Conservation (phyloP, 2,329 filamentous ascomycete genomes). For the Ophiostoma novo-ulmi region DNA sequence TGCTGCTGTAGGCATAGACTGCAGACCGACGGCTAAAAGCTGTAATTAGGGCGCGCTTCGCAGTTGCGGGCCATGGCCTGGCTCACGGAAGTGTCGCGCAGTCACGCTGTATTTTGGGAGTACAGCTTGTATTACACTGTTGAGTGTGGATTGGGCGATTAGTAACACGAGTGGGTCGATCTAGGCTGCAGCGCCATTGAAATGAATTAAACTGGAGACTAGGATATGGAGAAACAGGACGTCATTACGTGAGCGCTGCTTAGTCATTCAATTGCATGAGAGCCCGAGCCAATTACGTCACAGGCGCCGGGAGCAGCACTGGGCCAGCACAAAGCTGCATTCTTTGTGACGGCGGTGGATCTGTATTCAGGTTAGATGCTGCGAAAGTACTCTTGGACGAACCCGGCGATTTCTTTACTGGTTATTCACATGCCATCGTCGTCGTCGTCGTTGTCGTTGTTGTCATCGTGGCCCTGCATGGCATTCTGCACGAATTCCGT, state of each 20-base stretch:
- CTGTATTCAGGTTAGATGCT: no score
- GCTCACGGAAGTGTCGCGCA: constrained; percentile 25
- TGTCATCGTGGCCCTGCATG: neutral
- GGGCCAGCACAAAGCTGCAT: constrained; percentile 1
- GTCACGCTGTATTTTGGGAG: constrained; percentile 20
- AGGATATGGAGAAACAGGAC: neutral
- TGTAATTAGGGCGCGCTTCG: neutral
- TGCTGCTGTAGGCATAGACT: neutral
- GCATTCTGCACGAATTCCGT: neutral
- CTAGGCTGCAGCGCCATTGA: constrained; percentile 2
- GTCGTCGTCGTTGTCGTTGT: neutral
- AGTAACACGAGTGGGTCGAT: neutral
- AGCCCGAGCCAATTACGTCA: neutral
- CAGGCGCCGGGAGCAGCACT: neutral
- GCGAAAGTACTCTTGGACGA: neutral
- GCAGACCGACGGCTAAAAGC: no score
- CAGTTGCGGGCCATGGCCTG: neutral
- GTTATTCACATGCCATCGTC: neutral
- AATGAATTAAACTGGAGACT: neutral
- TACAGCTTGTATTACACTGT: neutral
- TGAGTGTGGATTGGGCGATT: constrained; percentile 1
- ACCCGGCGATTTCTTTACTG: constrained; percentile 1
- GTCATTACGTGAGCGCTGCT: neutral
- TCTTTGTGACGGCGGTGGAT: neutral
- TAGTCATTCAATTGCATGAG: neutral